These are phyloP conservation scores for Hyphodiscus hymeniophilus DNA, from an alignment of 495 filamentous ascomycete genomes.

Conservation along the genomic window DNA sequence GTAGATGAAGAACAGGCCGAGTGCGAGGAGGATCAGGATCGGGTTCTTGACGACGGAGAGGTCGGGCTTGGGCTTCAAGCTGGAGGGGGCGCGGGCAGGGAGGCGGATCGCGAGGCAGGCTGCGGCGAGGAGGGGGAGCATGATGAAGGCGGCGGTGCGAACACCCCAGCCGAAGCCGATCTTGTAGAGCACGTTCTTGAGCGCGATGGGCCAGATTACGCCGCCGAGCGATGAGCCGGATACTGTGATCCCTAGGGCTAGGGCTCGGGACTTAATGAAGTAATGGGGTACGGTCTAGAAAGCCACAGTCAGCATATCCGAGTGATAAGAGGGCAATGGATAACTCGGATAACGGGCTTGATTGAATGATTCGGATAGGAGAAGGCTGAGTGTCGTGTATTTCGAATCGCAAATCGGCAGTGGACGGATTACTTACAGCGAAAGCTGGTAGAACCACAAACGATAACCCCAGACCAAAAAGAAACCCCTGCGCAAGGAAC, in stretches of 20 bases:
- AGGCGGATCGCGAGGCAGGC: slow-evolving; percentile 40
- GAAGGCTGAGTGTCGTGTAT: no score
- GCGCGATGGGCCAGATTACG: slow-evolving; percentile 64
- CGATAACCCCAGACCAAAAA: slow-evolving; percentile 62
- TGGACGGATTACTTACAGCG: no score
- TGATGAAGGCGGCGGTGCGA: slow-evolving; percentile 57
- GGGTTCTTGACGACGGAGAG: slow-evolving; percentile 30
- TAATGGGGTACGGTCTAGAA: slow-evolving; percentile 49
- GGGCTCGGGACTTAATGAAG: slow-evolving; percentile 34
- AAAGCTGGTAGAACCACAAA: slow-evolving; percentile 56
- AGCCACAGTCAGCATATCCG: no score
- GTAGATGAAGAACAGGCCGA: slow-evolving; percentile 52
- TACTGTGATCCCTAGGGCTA: slow-evolving; percentile 61
- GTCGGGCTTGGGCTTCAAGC: slow-evolving; percentile 5
- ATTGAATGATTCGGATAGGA: no score
- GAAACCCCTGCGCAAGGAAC: slow-evolving; percentile 66
- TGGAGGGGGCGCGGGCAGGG: slow-evolving; percentile 4
- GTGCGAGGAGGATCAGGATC: slow-evolving; percentile 37
- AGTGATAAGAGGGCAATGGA: no score
- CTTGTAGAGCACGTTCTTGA: slow-evolving; percentile 46
- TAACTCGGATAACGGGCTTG: no score
- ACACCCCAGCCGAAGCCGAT: slow-evolving; percentile 69
- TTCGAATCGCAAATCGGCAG: no score
- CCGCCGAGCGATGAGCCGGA: slow-evolving; percentile 60
- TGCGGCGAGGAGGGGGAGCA: slow-evolving; percentile 51